Evolutionary conservation across 768 basidiomycete genomes (phyloP).

Genomic region (Trametes gibbosa): DNA sequence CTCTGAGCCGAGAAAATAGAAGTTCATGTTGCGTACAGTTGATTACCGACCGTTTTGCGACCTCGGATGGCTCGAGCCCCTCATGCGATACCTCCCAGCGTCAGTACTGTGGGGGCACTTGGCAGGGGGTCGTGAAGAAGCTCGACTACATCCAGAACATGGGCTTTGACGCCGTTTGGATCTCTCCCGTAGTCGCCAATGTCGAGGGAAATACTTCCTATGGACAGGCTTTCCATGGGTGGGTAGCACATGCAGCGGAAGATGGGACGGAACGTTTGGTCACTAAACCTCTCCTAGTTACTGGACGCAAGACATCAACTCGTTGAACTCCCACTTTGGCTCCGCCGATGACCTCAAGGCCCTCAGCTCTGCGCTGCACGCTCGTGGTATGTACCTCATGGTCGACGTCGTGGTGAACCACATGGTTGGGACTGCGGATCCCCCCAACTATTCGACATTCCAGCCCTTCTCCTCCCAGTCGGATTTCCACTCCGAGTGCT

Average conservation of each 20-base stretch:
- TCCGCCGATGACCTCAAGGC: conserved; percentile 47
- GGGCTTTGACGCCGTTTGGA: conserved; percentile 63
- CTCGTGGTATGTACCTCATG: conserved; percentile 57
- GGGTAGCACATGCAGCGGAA: conserved; percentile 2
- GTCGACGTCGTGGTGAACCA: conserved; percentile 65
- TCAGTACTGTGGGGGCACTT: conserved; percentile 58
- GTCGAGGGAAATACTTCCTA: conserved; percentile 46
- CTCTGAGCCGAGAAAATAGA: not conserved
- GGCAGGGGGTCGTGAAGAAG: conserved; percentile 48
- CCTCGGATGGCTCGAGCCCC: conserved; percentile 37
- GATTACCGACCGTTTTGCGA: conserved; percentile 62
- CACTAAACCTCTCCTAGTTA: conserved; percentile 33
- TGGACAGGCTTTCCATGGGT: conserved; percentile 60
- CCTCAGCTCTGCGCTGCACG: conserved; percentile 46
- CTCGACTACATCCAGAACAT: conserved; percentile 63
- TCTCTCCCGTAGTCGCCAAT: conserved; percentile 52
- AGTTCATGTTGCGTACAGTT: conserved; percentile 30
- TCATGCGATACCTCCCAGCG: conserved; percentile 46
- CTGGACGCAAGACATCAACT: conserved; percentile 48
- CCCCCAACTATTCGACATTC: conserved; percentile 21
- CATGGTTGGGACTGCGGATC: conserved; percentile 40
- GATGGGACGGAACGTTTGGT: no score
- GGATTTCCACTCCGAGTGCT: conserved; percentile 41
- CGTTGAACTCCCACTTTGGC: conserved; percentile 55
- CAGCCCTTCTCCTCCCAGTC: conserved; percentile 36